A percentile compares a stretch with the other conserved stretches of the same genome.
phyloP scores from a whole-genome alignment of 805 yeast species.

The Wickerhamomyces alni region DNA sequence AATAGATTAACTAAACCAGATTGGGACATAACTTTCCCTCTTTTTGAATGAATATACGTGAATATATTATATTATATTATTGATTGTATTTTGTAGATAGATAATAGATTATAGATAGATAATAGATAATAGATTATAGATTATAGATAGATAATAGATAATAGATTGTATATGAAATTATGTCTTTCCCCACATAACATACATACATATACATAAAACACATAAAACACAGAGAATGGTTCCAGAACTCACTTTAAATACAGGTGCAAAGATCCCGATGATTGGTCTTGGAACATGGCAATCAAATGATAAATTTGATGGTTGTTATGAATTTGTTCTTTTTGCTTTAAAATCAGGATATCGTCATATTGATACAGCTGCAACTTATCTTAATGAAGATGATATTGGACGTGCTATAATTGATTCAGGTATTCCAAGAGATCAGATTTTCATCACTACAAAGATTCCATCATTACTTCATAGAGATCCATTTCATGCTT shows the following conservation, averaged over 20 bases:
- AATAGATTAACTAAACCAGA: constrained; percentile 22
- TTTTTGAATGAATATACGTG: constrained; percentile 21
- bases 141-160: no score
- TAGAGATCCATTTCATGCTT: constrained; percentile 43
- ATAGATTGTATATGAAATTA: no score
- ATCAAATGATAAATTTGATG: constrained; percentile 25
- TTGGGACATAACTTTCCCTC: constrained; percentile 30
- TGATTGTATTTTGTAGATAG: no score
- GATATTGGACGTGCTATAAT: constrained; percentile 52
- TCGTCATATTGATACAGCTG: constrained; percentile 61
- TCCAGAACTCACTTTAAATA: constrained; percentile 28
- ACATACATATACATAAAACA: no score
- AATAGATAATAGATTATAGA: no score
- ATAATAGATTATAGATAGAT: no score
- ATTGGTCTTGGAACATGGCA: constrained; percentile 47
- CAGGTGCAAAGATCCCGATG: constrained; percentile 46
- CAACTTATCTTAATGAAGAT: constrained; percentile 47
- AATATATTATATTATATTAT: no score
- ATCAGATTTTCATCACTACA: constrained; percentile 64
- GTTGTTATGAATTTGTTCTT: constrained; percentile 16
- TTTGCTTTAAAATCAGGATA: constrained; percentile 35
- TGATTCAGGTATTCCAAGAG: constrained; percentile 54
- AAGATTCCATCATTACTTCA: constrained; percentile 50
- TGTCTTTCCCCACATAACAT: no score
- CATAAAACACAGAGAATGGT: constrained; percentile 5